Evolutionary conservation across 2,329 filamentous ascomycete species (phyloP).

Genomic region (Tolypocladium nubicola): DNA sequence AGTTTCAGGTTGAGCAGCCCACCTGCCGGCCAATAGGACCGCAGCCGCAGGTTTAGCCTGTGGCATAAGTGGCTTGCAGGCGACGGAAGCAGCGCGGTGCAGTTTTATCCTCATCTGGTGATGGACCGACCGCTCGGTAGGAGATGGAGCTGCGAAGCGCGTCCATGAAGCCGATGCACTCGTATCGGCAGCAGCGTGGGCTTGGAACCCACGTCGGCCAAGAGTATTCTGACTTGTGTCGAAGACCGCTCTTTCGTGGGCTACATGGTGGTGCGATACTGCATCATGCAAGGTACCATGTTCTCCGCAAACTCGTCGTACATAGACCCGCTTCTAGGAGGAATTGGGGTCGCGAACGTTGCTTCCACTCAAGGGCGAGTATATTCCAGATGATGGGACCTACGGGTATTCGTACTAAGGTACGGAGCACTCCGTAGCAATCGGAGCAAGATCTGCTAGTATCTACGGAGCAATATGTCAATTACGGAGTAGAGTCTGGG

Average conservation of each 20-base stretch:
- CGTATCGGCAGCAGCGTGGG: background rate
- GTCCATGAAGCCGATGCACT: background rate
- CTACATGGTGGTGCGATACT: background rate
- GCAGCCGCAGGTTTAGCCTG: slow-evolving; percentile 11
- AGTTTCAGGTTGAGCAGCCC: slow-evolving; percentile 20
- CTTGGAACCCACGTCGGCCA: background rate
- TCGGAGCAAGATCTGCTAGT: too few relatives aligned
- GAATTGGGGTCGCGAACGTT: background rate
- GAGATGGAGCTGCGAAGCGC: background rate
- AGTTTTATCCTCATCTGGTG: slow-evolving; percentile 1
- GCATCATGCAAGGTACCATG: background rate
- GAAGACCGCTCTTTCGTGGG: background rate
- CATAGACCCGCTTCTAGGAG: background rate
- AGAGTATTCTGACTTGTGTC: background rate
- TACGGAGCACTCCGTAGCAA: too few relatives aligned
- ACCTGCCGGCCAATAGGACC: slow-evolving; percentile 17
- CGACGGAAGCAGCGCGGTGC: background rate
- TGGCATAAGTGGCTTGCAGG: slow-evolving; percentile 6
- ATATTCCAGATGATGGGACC: too few relatives aligned
- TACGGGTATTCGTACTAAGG: too few relatives aligned
- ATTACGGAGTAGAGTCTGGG: background rate
- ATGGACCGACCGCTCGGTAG: background rate
- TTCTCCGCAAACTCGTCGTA: background rate
- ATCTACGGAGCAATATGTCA: background rate
- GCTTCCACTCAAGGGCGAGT: background rate